Evolutionary conservation across 2,329 filamentous ascomycete species (phyloP).

Genomic region (Cercospora berteroae): DNA sequence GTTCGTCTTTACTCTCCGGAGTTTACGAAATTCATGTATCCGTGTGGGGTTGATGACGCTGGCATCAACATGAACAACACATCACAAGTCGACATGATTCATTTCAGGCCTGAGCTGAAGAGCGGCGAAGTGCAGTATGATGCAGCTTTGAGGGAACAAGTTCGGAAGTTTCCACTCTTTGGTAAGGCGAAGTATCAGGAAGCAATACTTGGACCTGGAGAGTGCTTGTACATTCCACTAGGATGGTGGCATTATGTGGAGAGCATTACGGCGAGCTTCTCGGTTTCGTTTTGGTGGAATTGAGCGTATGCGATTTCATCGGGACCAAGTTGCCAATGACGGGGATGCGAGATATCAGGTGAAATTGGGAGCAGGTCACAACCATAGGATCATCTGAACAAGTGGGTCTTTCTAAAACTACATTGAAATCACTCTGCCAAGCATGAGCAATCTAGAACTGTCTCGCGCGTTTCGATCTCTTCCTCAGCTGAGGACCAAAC

Average conservation of each 20-base stretch:
- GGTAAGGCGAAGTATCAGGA: slow-evolving; percentile 66
- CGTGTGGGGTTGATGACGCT: slow-evolving; percentile 58
- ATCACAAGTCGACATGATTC: slow-evolving; percentile 66
- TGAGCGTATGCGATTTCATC: neutral
- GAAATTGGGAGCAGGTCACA: neutral
- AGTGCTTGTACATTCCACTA: slow-evolving; percentile 83
- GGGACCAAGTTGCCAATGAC: neutral
- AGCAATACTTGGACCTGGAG: slow-evolving; percentile 73
- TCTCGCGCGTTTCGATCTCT: slow-evolving; percentile 22
- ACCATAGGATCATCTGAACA: neutral
- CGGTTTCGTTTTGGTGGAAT: slow-evolving; percentile 97
- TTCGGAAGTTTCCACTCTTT: slow-evolving; percentile 54
- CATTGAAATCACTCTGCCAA: neutral
- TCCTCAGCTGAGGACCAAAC: slow-evolving; percentile 23
- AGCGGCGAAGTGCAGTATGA: neutral
- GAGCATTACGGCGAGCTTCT: slow-evolving; percentile 81
- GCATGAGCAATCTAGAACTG: slow-evolving; percentile 17
- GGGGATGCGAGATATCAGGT: neutral
- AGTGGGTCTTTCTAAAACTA: neutral
- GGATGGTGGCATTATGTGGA: slow-evolving; percentile 99
- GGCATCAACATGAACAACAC: slow-evolving; percentile 94
- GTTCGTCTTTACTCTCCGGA: slow-evolving; percentile 78
- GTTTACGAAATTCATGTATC: slow-evolving; percentile 58
- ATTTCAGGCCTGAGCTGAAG: slow-evolving; percentile 12
- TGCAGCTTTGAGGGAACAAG: neutral